Conservation (phyloP, 495 filamentous ascomycete genomes). For the Durotheca rogersii region DNA sequence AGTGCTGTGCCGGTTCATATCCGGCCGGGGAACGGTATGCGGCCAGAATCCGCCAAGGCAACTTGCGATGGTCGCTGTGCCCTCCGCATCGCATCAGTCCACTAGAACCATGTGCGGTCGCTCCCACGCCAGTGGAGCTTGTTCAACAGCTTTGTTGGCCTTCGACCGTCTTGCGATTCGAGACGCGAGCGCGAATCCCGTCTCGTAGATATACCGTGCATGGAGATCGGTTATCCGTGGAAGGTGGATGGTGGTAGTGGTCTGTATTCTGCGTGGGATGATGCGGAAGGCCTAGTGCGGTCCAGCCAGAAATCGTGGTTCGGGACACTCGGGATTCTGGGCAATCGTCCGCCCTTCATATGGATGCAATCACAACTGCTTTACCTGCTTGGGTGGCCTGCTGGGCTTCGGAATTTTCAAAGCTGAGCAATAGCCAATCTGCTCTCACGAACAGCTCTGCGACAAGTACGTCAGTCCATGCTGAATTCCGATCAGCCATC, state of each 20-base stretch:
- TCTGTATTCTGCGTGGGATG: constrained; percentile 7
- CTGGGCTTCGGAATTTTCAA: constrained; percentile 58
- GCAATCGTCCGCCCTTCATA: constrained; percentile 32
- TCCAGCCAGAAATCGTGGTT: constrained; percentile 5
- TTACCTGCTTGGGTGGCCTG: constrained; percentile 52
- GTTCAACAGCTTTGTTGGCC: constrained; percentile 33
- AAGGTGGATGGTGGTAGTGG: constrained; percentile 4
- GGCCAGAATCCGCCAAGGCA: constrained; percentile 21
- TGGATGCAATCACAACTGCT: constrained; percentile 58
- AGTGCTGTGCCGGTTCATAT: constrained; percentile 1
- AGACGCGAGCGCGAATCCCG: constrained; percentile 9
- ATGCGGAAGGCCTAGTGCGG: constrained; percentile 12
- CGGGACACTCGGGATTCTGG: constrained; percentile 1
- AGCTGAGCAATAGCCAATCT: constrained; percentile 55
- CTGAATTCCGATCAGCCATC: neutral
- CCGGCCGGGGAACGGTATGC: constrained; percentile 1
- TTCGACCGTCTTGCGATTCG: constrained; percentile 13
- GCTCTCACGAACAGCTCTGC: constrained; percentile 63
- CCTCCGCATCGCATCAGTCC: constrained; percentile 12
- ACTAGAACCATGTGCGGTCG: constrained; percentile 15
- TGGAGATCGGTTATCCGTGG: constrained; percentile 5
- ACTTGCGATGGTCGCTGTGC: constrained; percentile 22
- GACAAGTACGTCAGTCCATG: constrained; percentile 8
- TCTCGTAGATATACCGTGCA: constrained; percentile 8
- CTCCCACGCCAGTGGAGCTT: constrained; percentile 15